Base-by-base conservation (phyloP, 1,284 basidiomycete genomes). In the Coriolopsis trogii region DNA sequence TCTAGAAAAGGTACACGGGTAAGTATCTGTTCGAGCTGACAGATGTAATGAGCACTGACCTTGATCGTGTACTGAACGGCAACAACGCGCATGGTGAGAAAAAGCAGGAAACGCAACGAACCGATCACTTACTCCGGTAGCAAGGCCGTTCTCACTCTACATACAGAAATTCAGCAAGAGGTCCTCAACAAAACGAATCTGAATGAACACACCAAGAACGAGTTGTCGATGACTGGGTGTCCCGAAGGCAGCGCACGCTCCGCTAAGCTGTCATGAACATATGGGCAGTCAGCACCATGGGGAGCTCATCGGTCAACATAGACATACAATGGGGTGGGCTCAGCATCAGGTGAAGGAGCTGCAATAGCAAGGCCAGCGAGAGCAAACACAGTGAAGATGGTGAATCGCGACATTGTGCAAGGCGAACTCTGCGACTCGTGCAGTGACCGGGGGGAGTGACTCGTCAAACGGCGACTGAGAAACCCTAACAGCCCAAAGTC, bases 171-270 rank as follows among this genome's bases (percentile, higher is more conserved):
- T 41, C 18, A 41, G 28, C 16, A 3, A 6, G 3, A 40, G 12
- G 13, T 20, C 18, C 8, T 21, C 5, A 6, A 5, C 12, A 18
- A 15, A 5, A 13, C 7, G 16, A 6, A 30, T 7, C 20, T 10
- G 21, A n/a, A 30, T 30, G 8, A 7, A 30, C 41, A 16, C 15
- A 41, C 41, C 41, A 41, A 30, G 28, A 41, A 41, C 28, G 41
- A 41, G 26, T 41, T 41, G 28, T 41, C 41, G 13, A 41, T 41
- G 41, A 41, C 41, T 16, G 41, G 41, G 28, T 41, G 41, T 15
- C 41, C 41, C 16, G 26, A 30, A 20, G 41, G 41, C 13, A 41
- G 28, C 18, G 41, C 26, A 30, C 41, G 41, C 41, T 41, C 41
- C 28, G 26, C 25, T 28, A 41, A 30, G 10, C 41, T 41, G 12